Percentiles rank a stretch among this genome's conserved stretches.
Evolutionary conservation across 768 basidiomycete genomes (phyloP).

Genomic region (Leccinum fibrillosum): DNA sequence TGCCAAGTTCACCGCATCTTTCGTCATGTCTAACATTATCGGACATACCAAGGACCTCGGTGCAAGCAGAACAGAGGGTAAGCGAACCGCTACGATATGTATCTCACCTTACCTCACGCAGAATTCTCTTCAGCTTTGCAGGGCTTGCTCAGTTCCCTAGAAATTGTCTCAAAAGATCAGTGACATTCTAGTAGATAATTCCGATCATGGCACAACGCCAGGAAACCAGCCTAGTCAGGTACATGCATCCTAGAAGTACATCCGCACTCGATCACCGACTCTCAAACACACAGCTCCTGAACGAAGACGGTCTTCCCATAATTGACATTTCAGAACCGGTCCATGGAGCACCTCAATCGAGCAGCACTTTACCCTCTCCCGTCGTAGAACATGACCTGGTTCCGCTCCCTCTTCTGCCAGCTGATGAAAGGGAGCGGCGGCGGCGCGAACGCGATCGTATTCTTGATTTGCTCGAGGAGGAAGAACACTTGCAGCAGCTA

Average conservation of each 20-base stretch:
- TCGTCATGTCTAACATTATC: neutral
- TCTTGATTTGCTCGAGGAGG: slow-evolving; percentile 67
- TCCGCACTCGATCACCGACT: slow-evolving; percentile 20
- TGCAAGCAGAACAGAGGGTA: slow-evolving; percentile 37
- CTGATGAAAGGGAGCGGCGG: slow-evolving; percentile 45
- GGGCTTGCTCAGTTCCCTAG: slow-evolving; percentile 37
- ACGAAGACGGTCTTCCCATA: slow-evolving; percentile 78
- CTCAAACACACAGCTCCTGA: slow-evolving; percentile 47
- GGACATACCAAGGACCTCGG: slow-evolving; percentile 26
- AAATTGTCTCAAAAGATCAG: slow-evolving; percentile 58
- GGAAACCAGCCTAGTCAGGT: slow-evolving; percentile 65
- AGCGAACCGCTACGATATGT: slow-evolving; percentile 15
- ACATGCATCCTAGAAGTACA: slow-evolving; percentile 26
- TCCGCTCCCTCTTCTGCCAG: slow-evolving; percentile 44
- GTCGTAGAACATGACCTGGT: slow-evolving; percentile 44
- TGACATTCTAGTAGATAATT: slow-evolving; percentile 48
- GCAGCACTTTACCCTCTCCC: slow-evolving; percentile 14
- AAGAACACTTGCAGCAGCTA: slow-evolving; percentile 50
- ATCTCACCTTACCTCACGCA: slow-evolving; percentile 7
- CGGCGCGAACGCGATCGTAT: slow-evolving; percentile 61
- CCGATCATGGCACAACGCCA: slow-evolving; percentile 34
- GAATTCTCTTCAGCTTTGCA: slow-evolving; percentile 33
- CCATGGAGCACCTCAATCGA: slow-evolving; percentile 19
- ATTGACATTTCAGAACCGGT: slow-evolving; percentile 71
- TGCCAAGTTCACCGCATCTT: no score